These are phyloP conservation scores for Melaleuca alternifolia DNA, from an alignment of 345 rosid species.

Conservation along the genomic window DNA sequence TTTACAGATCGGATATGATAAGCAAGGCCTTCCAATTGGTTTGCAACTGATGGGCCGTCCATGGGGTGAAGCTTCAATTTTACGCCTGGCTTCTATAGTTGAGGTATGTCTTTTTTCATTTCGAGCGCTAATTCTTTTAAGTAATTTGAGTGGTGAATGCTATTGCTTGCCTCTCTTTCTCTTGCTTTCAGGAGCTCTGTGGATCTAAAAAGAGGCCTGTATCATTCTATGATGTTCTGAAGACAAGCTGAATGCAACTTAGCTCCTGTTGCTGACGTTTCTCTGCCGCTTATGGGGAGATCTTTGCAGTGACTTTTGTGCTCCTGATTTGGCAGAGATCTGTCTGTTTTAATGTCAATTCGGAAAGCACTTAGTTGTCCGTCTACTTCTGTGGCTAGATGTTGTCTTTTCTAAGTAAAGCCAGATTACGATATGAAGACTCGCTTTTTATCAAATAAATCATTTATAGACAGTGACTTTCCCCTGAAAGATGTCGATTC, in stretches of 20 bases:
- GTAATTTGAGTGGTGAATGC: neutral
- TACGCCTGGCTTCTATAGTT: conserved; percentile 57
- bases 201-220: conserved; percentile 51
- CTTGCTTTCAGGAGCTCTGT: conserved; percentile 44
- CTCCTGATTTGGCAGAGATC: neutral
- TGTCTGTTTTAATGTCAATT: neutral
- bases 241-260: conserved; percentile 5
- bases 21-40: conserved; percentile 82
- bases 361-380: neutral
- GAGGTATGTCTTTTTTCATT: conserved; percentile 29
- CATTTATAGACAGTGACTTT: neutral
- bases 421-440: neutral
- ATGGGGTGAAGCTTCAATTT: conserved; percentile 74
- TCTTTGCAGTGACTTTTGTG: neutral
- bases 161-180: neutral
- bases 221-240: conserved; percentile 46
- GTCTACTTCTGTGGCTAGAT: neutral
- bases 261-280: neutral
- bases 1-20: conserved; percentile 71
- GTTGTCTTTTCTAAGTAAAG: neutral
- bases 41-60: conserved; percentile 74
- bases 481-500: neutral
- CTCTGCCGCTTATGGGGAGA: neutral
- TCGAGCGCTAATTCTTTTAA: neutral
- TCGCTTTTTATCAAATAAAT: neutral